phyloP scores from a whole-genome alignment of 1,284 basidiomycete species.

The Ceratobasidium sp. region DNA sequence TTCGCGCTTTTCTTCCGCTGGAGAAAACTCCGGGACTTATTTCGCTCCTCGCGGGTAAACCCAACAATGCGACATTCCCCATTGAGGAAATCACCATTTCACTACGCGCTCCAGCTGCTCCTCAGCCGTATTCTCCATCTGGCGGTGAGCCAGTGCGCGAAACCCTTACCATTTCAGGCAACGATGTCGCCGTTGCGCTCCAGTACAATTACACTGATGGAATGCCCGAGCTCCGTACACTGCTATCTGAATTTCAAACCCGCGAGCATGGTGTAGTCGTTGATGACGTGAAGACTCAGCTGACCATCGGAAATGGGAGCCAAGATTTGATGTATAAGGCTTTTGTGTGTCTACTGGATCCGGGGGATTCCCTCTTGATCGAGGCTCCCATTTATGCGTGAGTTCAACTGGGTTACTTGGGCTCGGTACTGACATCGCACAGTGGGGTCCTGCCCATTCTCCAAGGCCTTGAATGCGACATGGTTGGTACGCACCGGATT shows the following conservation, averaged over 20 bases:
- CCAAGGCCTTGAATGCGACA: conserved; percentile 60
- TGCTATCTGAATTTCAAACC: conserved; percentile 74
- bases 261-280: conserved; percentile 63
- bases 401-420: conserved; percentile 44
- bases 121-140: conserved; percentile 44
- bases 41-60: conserved; percentile 86
- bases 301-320: conserved; percentile 82
- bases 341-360: conserved; percentile 68
- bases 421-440: background rate
- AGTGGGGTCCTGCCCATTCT: conserved; percentile 73
- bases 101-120: conserved; percentile 55
- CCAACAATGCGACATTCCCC: conserved; percentile 90
- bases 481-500: conserved; percentile 60
- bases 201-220: conserved; percentile 85
- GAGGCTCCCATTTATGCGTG: conserved; percentile 89
- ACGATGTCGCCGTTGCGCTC: conserved; percentile 65
- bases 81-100: conserved; percentile 76
- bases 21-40: conserved; percentile 82
- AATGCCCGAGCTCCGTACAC: conserved; percentile 61
- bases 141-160: conserved; percentile 45
- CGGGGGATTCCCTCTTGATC: conserved; percentile 81
- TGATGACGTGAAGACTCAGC: conserved; percentile 69
- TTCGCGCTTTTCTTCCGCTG: conserved; percentile 72
- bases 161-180: conserved; percentile 61
- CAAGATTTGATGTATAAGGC: conserved; percentile 88